A percentile compares a stretch with the other conserved stretches of the same genome.
Evolutionary conservation across 225 moss, liverwort and hornwort species (phyloP).

Genomic region (Asterella californica): DNA sequence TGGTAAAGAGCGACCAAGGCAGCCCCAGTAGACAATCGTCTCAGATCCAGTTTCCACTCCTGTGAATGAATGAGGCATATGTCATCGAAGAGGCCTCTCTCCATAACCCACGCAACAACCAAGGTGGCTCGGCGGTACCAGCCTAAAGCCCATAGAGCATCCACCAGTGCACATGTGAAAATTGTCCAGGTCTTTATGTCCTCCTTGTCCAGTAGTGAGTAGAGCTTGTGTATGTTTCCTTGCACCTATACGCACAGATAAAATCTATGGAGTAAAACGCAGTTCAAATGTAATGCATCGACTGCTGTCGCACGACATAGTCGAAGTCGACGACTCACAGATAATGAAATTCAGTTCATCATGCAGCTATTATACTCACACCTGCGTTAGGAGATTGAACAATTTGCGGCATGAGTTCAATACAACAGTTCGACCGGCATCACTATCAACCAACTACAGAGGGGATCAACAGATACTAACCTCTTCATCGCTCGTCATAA

Average conservation of each 20-base stretch:
- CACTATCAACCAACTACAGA: too few relatives aligned
- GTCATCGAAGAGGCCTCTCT: constrained; percentile 58
- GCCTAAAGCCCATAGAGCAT: constrained; percentile 86
- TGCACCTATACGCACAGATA: constrained; percentile 46
- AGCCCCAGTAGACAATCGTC: constrained; percentile 81
- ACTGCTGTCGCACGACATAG: not conserved
- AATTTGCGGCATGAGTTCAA: not conserved
- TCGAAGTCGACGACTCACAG: not conserved
- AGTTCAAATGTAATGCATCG: not conserved
- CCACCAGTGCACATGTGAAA: constrained; percentile 66
- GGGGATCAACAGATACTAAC: constrained; percentile 30
- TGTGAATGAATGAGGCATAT: constrained; percentile 51
- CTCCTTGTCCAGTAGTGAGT: constrained; percentile 46
- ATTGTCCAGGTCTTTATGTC: constrained; percentile 71
- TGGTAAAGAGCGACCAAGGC: constrained; percentile 84
- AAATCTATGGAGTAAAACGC: not conserved
- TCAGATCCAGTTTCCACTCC: constrained; percentile 95
- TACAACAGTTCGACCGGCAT: not conserved
- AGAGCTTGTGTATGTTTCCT: constrained; percentile 46
- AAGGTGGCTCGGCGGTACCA: constrained; percentile 85
- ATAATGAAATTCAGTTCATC: not conserved
- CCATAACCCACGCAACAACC: constrained; percentile 70
- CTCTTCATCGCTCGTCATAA: constrained; percentile 61
- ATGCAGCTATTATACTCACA: not conserved
- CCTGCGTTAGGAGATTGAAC: too few relatives aligned